phyloP scores from a whole-genome alignment of 768 basidiomycete species.

The Boletus rubropictus region DNA sequence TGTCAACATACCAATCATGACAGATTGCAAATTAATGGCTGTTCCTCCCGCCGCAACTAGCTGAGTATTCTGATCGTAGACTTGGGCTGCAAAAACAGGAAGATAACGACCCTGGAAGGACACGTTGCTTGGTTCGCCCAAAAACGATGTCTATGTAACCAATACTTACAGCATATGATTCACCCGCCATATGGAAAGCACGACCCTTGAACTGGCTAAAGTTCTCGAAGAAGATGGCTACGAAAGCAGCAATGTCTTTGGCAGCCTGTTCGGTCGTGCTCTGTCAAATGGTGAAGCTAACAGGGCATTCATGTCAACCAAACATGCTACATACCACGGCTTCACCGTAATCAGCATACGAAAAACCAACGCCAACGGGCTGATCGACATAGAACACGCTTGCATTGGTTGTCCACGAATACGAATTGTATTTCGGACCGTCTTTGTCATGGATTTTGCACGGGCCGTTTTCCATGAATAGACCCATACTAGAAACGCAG shows the following conservation, averaged over 20 bases:
- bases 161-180: slow-evolving; percentile 43
- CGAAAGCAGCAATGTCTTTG: slow-evolving; percentile 59
- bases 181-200: slow-evolving; percentile 50
- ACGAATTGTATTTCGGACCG: slow-evolving; percentile 40
- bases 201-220: slow-evolving; percentile 64
- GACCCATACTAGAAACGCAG: slow-evolving; percentile 50
- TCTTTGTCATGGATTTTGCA: slow-evolving; percentile 14
- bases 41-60: slow-evolving; percentile 39
- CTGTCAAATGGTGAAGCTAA: slow-evolving; percentile 25
- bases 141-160: neutral
- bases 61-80: slow-evolving; percentile 41
- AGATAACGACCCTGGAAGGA: slow-evolving; percentile 41
- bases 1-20: slow-evolving; percentile 37
- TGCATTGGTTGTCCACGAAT: slow-evolving; percentile 61
- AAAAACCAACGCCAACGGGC: slow-evolving; percentile 37
- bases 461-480: slow-evolving; percentile 50
- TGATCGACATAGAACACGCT: slow-evolving; percentile 42
- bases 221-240: slow-evolving; percentile 66
- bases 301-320: neutral
- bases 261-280: slow-evolving; percentile 58
- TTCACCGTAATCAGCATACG: slow-evolving; percentile 37
- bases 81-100: slow-evolving; percentile 39
- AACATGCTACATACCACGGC: slow-evolving; percentile 26
- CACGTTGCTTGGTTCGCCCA: neutral
- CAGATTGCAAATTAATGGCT: slow-evolving; percentile 41